phyloP scores from a whole-genome alignment of 2,329 filamentous ascomycete genomes.

The Aspergillus ochraceus region DNA sequence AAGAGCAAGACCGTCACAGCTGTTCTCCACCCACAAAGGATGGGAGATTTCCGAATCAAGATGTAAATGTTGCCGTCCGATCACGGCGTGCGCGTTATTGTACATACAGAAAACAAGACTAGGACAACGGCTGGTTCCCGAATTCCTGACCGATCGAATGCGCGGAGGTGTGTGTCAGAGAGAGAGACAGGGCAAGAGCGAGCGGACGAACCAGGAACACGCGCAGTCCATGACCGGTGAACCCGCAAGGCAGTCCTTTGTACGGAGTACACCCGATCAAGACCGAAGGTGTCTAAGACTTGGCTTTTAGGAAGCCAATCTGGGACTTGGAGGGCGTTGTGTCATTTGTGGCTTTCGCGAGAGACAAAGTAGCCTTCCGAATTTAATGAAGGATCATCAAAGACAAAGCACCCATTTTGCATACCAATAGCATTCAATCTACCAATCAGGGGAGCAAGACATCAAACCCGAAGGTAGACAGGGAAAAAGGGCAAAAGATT shows the following conservation, averaged over 20 bases:
- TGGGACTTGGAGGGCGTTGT: not conserved
- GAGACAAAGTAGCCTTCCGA: not conserved
- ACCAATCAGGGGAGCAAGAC: not conserved
- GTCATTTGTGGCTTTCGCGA: not conserved
- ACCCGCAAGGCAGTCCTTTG: not conserved
- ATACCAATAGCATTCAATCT: not conserved
- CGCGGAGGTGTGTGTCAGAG: not conserved
- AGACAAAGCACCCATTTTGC: not conserved
- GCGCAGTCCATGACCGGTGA: not conserved
- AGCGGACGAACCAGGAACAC: not conserved
- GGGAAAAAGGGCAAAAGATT: not conserved
- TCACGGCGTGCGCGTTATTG: not conserved
- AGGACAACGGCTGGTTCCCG: constrained; percentile 1
- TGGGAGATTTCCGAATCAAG: not conserved
- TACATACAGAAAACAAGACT: not conserved
- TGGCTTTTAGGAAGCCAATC: not conserved
- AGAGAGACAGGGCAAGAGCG: not conserved
- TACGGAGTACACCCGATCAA: not conserved
- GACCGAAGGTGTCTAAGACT: not conserved
- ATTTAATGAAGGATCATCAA: not conserved
- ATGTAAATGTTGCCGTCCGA: constrained; percentile 2
- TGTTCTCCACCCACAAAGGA: not conserved
- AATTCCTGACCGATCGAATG: constrained; percentile 4
- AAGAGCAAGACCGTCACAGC: not conserved
- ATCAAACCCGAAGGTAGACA: not conserved